Percentiles rank a stretch among this genome's conserved stretches.
These are phyloP conservation scores for Vachellia pachyceras DNA, from an alignment of 306 rosid species.

Conservation along the genomic window DNA sequence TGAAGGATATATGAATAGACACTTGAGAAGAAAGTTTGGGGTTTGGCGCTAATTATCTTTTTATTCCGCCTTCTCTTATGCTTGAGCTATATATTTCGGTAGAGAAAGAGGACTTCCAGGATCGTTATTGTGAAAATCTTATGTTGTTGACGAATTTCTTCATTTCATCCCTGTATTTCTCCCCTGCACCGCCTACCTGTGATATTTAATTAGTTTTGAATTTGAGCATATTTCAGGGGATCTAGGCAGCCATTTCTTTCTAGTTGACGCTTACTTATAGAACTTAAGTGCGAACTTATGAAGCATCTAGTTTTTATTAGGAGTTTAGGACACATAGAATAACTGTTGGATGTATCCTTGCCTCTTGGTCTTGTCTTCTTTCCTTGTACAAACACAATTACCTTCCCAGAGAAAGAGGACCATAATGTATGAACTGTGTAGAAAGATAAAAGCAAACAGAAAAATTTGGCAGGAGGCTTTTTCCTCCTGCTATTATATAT, in stretches of 20 bases:
- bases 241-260: not conserved
- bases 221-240: not conserved
- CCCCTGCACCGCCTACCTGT: not conserved
- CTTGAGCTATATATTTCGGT: not conserved
- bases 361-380: not conserved
- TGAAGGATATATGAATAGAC: not conserved
- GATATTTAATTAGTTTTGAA: not conserved
- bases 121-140: not conserved
- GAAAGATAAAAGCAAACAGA: not conserved
- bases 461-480: not conserved
- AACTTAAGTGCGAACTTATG: not conserved
- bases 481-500: not conserved
- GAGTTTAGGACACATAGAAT: not conserved
- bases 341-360: slow-evolving; percentile 22
- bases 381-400: slow-evolving; percentile 11
- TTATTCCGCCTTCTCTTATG: not conserved
- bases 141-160: not conserved
- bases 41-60: slow-evolving; percentile 12
- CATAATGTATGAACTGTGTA: not conserved
- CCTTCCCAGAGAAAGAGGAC: not conserved
- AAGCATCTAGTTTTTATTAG: slow-evolving; percentile 2
- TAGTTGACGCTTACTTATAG: not conserved
- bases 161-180: not conserved
- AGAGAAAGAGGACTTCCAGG: not conserved
- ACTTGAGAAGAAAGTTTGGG: not conserved